Conservation (phyloP, 1,284 basidiomycete genomes). For the Waitea zeae region DNA sequence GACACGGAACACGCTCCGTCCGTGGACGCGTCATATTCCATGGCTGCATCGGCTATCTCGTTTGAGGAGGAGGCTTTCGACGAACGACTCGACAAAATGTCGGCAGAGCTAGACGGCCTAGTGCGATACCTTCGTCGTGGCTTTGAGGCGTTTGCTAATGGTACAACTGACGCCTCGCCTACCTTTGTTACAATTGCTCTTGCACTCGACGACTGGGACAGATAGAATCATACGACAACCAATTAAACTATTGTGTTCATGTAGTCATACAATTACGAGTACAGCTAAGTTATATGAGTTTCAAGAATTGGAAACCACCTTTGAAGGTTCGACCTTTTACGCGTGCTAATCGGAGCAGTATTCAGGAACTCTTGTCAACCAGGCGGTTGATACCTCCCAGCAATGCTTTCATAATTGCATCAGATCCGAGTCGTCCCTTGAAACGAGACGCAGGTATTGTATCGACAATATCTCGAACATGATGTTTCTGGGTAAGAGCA, state of each 20-base stretch:
- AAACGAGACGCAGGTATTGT: conserved; percentile 42
- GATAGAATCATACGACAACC: too few relatives aligned
- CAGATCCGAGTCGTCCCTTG: conserved; percentile 19
- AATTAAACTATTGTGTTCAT: too few relatives aligned
- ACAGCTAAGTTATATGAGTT: too few relatives aligned
- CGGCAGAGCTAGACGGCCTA: conserved; percentile 47
- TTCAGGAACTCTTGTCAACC: too few relatives aligned
- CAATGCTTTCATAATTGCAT: conserved; percentile 32
- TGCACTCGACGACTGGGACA: conserved; percentile 71
- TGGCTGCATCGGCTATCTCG: conserved; percentile 22
- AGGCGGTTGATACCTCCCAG: conserved; percentile 40
- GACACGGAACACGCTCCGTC: conserved; percentile 21
- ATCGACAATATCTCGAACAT: conserved; percentile 40
- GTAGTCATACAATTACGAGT: too few relatives aligned
- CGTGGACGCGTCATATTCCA: conserved; percentile 20
- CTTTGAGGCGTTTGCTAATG: conserved; percentile 42
- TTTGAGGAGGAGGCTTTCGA: conserved; percentile 27
- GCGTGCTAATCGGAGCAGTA: too few relatives aligned
- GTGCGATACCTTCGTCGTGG: conserved; percentile 51
- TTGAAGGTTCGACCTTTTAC: too few relatives aligned
- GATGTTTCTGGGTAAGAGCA: conserved; percentile 16
- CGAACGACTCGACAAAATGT: conserved; percentile 39
- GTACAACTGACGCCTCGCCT: conserved; percentile 32
- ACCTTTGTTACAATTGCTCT: conserved; percentile 63
- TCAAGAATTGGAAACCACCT: too few relatives aligned